These are phyloP conservation scores for Aureobasidium sp. DNA, from an alignment of 2,329 filamentous ascomycete genomes.

Conservation along the genomic window DNA sequence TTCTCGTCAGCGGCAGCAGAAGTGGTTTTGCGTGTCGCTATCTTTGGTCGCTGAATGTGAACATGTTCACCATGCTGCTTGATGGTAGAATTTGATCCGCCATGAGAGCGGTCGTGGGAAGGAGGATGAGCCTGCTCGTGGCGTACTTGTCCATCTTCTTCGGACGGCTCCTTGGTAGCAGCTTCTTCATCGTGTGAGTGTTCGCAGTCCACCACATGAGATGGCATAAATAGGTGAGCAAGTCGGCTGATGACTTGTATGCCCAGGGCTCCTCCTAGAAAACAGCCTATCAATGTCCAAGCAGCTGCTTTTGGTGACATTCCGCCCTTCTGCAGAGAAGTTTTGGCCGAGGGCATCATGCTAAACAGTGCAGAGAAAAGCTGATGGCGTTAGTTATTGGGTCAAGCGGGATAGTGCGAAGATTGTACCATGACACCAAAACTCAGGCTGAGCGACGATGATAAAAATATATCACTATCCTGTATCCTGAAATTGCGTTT, in stretches of 20 bases:
- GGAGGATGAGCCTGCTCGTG: conserved; percentile 21
- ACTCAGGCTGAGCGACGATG: conserved; percentile 79
- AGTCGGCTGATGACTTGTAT: conserved; percentile 66
- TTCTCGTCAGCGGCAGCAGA: background rate
- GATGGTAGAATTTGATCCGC: background rate
- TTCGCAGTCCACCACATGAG: conserved; percentile 73
- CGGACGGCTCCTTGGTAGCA: conserved; percentile 38
- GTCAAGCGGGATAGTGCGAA: background rate
- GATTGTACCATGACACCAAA: conserved; percentile 84
- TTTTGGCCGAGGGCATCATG: conserved; percentile 81
- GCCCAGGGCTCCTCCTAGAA: conserved; percentile 62
- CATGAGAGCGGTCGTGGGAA: conserved; percentile 6
- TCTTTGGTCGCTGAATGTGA: background rate
- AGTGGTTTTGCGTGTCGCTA: background rate
- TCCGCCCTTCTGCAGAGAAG: conserved; percentile 63
- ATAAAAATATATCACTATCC: conserved; percentile 80
- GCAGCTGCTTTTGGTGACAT: conserved; percentile 59
- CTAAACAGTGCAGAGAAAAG: conserved; percentile 86
- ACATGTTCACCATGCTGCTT: conserved; percentile 7
- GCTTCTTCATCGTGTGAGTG: conserved; percentile 57
- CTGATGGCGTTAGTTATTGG: conserved; percentile 36
- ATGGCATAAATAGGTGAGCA: conserved; percentile 65
- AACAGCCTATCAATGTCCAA: conserved; percentile 59
- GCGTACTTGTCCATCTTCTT: conserved; percentile 19
- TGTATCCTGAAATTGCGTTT: conserved; percentile 76